A percentile compares a stretch with the other conserved stretches of the same genome.
phyloP scores from a whole-genome alignment of 768 basidiomycete genomes.

The Suillus subluteus region DNA sequence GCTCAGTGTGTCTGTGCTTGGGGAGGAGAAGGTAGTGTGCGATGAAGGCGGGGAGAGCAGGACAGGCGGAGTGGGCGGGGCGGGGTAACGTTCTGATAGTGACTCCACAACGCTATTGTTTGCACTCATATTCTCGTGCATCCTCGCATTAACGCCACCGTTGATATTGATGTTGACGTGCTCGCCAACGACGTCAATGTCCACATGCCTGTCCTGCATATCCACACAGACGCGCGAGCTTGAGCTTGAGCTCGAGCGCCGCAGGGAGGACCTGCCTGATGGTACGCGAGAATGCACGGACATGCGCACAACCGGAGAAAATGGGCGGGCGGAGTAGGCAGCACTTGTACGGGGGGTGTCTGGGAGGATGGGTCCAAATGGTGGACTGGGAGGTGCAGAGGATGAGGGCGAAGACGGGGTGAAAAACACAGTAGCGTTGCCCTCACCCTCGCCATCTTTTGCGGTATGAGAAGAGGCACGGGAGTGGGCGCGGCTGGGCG shows the following conservation, averaged over 20 bases:
- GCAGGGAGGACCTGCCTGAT: neutral
- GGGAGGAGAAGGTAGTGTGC: conserved; percentile 15
- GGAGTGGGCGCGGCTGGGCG: conserved; percentile 22
- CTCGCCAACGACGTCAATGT: neutral
- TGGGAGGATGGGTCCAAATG: conserved; percentile 33
- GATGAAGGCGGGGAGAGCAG: conserved; percentile 30
- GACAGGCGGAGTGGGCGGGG: conserved; percentile 31
- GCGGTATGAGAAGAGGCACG: neutral
- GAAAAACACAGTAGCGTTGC: neutral
- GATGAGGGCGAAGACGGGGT: conserved; percentile 7
- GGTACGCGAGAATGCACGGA: neutral
- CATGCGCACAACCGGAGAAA: conserved; percentile 28
- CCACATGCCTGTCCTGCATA: neutral
- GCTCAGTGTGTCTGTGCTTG: neutral
- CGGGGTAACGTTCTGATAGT: conserved; percentile 36
- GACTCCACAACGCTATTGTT: conserved; percentile 25
- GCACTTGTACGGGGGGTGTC: conserved; percentile 34
- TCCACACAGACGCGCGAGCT: neutral
- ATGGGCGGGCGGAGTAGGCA: conserved; percentile 30
- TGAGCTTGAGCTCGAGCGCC: neutral
- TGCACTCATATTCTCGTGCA: neutral
- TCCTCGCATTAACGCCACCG: neutral
- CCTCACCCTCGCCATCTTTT: conserved; percentile 19
- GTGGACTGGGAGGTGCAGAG: conserved; percentile 10
- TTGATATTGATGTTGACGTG: neutral